Evolutionary conservation across 306 rosid genomes (phyloP), one percentile per base, ranked within the genome.

Genomic region (Ormosia semicastrata): DNA sequence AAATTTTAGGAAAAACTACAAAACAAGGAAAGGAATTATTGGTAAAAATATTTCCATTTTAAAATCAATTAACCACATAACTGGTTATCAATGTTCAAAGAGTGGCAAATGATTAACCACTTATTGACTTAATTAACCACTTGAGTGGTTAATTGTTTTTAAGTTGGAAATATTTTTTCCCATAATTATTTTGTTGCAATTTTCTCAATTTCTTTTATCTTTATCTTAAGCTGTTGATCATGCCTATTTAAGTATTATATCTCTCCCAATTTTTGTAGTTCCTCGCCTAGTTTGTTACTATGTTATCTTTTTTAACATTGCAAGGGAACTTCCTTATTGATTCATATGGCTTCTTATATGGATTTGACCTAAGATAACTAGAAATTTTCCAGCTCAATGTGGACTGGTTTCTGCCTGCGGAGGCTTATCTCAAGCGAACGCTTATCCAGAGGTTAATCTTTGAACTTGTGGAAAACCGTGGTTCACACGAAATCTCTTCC

Each of bases 351-450:
- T 80, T 66, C 43, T 46, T 56, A 32, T 83, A 66, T 70, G 32
- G 54, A 60, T 65, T 72, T 75, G 78, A 68, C 76, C 81, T 75
- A 64, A 64, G 39, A 60, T 58, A 47, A 67, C 66, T 41, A 59
- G 11, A 57, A 68, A 47, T 73, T 81, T 81, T 76, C 82, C 95
- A 95, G 98, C 98, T 95, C 39, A 88, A 83, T 85, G 89, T 79
- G 83, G 82, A 91, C 79, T 95, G 98, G 98, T 95, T 95, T 90
- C 90, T 66, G 9, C 98, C 98, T 50, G 85, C 91, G 1, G 98
- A 95, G 88, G 98, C 98, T 62, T 95, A 91, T 65, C 93, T 91
- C 82, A 95, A 95, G 94, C 92, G 98, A 65, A 87, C 94, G 62
- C 86, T 90, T 75, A 91, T 95, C 82, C 97, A 93, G 94, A 95